Base-by-base conservation (phyloP, 352 stramenopile genomes). In the Phytophthora quininea region DNA sequence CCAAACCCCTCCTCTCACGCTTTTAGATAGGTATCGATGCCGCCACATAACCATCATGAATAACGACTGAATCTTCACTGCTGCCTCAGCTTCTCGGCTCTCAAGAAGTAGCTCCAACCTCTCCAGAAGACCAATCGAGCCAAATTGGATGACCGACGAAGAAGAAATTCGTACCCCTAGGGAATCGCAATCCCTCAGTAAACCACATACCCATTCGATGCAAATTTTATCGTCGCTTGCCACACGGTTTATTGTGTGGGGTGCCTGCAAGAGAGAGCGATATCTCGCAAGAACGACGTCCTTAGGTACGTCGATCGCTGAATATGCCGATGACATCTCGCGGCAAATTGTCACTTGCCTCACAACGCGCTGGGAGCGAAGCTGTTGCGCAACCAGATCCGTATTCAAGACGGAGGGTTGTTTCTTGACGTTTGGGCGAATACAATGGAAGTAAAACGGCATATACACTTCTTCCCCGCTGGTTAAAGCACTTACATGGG, bases 381-480 rank as follows among this genome's bases (percentile, higher is more conserved):
- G 55, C 46, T 86, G 78, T 7, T 67, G 54, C 12, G 63, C 42
- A 42, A 86, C 50, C 12, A 84, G 35, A 11, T 77, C 45, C 31
- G 54, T 60, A 27, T 72, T 74, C 15, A 74, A 48, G 7, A 64
- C 29, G 8, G 71, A 74, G 30, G 78, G 59, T 9, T 74, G 64
- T 11, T 73, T 69, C n/a, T 50, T 58, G 15, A 49, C 58, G 51
- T 84, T 86, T 3, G 78, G 71, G 2, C 78, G 76, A 54, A 86
- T 67, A 45, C 78, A 86, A 56, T 86, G 78, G 43, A 86, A 83
- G 58, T 83, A 83, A 46, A 86, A 73, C 38, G 78, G 74, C 64
- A 79, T 69, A n/a, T 51, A 46, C 4, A 43, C 46, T 8, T 65
- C 50, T 31, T 72, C 54, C 42, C 62, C 54, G 19, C 14, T 54